These are phyloP conservation scores for Alternaria consortialis DNA, from an alignment of 2,329 filamentous ascomycete species.

Conservation along the genomic window DNA sequence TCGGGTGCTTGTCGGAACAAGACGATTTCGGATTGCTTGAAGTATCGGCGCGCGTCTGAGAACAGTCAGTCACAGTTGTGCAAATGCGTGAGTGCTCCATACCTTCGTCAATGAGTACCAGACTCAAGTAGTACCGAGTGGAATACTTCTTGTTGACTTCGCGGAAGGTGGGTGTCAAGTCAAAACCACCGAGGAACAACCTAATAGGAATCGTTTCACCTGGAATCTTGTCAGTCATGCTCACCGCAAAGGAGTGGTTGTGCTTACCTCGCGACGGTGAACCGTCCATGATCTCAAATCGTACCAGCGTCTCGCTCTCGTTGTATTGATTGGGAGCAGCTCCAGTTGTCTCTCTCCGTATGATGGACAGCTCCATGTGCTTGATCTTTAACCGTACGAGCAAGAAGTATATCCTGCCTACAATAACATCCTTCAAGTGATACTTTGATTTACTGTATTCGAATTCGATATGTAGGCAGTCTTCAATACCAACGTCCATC, in stretches of 20 bases:
- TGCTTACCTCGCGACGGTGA: conserved; percentile 88
- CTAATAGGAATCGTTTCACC: conserved; percentile 94
- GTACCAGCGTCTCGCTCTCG: conserved; percentile 96
- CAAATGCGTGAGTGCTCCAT: conserved; percentile 18
- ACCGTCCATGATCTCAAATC: conserved; percentile 99
- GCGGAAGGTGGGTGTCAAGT: conserved; percentile 96
- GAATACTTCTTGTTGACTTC: conserved; percentile 99
- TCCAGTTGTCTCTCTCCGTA: conserved; percentile 94
- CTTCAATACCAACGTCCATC: conserved; percentile 99
- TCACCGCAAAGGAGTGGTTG: neutral
- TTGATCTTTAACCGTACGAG: conserved; percentile 98
- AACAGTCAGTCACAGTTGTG: conserved; percentile 14
- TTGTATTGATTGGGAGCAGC: conserved; percentile 99
- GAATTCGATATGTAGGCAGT: conserved; percentile 98
- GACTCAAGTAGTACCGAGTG: conserved; percentile 93
- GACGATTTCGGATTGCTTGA: conserved; percentile 99
- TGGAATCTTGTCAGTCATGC: conserved; percentile 46
- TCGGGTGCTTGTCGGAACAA: conserved; percentile 81
- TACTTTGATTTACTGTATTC: conserved; percentile 99
- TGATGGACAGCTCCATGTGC: conserved; percentile 99
- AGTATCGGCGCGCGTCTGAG: conserved; percentile 91
- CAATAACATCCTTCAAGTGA: conserved; percentile 98
- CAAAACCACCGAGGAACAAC: conserved; percentile 95
- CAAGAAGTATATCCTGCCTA: conserved; percentile 97
- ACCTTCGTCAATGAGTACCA: conserved; percentile 96